phyloP scores from a whole-genome alignment of 805 yeast species.

The Kodamaea kaohsiungensis region DNA sequence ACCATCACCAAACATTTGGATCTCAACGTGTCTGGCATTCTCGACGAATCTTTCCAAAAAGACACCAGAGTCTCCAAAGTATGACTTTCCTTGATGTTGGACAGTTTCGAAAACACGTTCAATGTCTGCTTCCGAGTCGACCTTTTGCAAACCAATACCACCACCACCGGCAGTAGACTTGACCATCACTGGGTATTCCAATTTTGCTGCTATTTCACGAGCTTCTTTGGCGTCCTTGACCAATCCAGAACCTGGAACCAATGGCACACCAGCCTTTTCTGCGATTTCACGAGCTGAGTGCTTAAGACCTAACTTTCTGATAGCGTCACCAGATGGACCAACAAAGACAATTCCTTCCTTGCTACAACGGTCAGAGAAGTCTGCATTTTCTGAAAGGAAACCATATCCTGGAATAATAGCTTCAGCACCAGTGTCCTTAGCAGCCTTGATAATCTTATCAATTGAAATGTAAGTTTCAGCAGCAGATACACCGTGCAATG shows the following conservation, averaged over 20 bases:
- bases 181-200: constrained; percentile 91
- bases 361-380: constrained; percentile 85
- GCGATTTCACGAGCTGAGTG: constrained; percentile 98
- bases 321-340: constrained; percentile 96
- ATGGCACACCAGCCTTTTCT: constrained; percentile 85
- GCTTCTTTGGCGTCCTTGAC: constrained; percentile 76
- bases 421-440: constrained; percentile 79
- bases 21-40: constrained; percentile 93
- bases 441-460: constrained; percentile 84
- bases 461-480: constrained; percentile 87
- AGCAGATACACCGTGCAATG: constrained; percentile 79
- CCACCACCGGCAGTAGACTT: constrained; percentile 99
- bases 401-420: constrained; percentile 99
- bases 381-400: constrained; percentile 94
- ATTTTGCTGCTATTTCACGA: constrained; percentile 63
- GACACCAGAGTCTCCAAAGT: constrained; percentile 95
- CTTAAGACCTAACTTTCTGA: constrained; percentile 86
- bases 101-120: constrained; percentile 86
- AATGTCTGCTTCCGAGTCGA: constrained; percentile 78
- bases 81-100: constrained; percentile 89
- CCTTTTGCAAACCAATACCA: constrained; percentile 96
- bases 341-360: constrained; percentile 85
- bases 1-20: constrained; percentile 97
- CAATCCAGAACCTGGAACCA: constrained; percentile 96
- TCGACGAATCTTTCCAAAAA: constrained; percentile 94